A percentile compares a stretch with the other conserved stretches of the same genome.
phyloP scores from a whole-genome alignment of 768 basidiomycete genomes.

The Gloeostereum incarnatum region DNA sequence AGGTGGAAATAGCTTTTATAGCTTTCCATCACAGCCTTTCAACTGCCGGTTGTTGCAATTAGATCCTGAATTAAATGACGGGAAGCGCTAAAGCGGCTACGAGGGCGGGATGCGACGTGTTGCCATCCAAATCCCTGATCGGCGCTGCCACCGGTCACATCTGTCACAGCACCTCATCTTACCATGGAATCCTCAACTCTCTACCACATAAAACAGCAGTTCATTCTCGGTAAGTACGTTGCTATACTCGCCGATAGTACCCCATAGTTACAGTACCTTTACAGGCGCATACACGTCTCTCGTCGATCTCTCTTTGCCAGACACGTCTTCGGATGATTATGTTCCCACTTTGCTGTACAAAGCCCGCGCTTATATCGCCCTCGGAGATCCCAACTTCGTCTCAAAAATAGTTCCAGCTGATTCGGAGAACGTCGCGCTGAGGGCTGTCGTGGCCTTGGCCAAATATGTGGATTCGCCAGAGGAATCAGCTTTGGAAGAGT shows the following conservation, averaged over 20 bases:
- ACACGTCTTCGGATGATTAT: slow-evolving; percentile 55
- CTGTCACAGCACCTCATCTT: slow-evolving; percentile 12
- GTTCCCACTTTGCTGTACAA: slow-evolving; percentile 62
- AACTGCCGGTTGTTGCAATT: too few relatives aligned
- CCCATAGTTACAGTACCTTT: slow-evolving; percentile 1
- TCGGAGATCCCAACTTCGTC: slow-evolving; percentile 48
- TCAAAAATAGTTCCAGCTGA: slow-evolving; percentile 45
- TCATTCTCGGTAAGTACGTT: slow-evolving; percentile 47
- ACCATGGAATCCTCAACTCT: slow-evolving; percentile 51
- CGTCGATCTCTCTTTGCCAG: slow-evolving; percentile 43
- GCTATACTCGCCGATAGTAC: background rate
- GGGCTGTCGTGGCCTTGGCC: slow-evolving; percentile 69
- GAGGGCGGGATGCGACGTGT: too few relatives aligned
- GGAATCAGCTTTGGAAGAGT: slow-evolving; percentile 63
- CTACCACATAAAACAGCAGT: slow-evolving; percentile 68
- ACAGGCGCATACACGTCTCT: slow-evolving; percentile 65
- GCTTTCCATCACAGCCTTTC: too few relatives aligned
- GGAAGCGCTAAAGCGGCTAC: too few relatives aligned
- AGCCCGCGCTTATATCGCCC: slow-evolving; percentile 69
- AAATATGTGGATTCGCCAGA: slow-evolving; percentile 43
- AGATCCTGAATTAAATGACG: too few relatives aligned
- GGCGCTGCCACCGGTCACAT: background rate
- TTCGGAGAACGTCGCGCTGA: slow-evolving; percentile 57
- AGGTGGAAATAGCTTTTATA: too few relatives aligned
- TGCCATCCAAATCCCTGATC: background rate